These are phyloP conservation scores for Tylopilus rubrobrunneus DNA, from an alignment of 768 basidiomycete species.

Conservation along the genomic window DNA sequence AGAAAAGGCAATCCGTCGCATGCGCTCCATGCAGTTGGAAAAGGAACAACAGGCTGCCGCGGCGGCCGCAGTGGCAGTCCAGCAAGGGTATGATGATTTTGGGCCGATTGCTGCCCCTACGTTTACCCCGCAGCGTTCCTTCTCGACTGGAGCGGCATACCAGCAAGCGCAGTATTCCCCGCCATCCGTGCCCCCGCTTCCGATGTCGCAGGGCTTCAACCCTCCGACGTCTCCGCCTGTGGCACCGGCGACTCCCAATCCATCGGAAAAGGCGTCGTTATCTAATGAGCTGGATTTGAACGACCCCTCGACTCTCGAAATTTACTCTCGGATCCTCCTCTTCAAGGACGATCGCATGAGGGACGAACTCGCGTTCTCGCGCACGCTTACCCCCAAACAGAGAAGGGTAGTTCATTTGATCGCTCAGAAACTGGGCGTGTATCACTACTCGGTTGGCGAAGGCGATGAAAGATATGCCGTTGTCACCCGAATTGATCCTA, in stretches of 20 bases:
- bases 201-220: constrained; percentile 39
- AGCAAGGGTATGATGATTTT: constrained; percentile 69
- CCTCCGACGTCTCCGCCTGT: constrained; percentile 50
- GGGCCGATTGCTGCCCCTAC: constrained; percentile 51
- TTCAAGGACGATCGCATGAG: constrained; percentile 99
- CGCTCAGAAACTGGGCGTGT: constrained; percentile 94
- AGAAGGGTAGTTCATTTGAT: constrained; percentile 92
- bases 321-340: constrained; percentile 91
- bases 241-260: constrained; percentile 55
- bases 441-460: constrained; percentile 90
- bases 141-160: constrained; percentile 57
- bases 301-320: constrained; percentile 92
- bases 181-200: constrained; percentile 40
- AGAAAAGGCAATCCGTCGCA: constrained; percentile 96
- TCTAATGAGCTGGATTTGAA: constrained; percentile 87
- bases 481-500: constrained; percentile 85
- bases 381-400: constrained; percentile 79
- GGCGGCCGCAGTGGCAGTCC: constrained; percentile 15
- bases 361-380: constrained; percentile 96
- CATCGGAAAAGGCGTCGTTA: constrained; percentile 58
- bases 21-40: constrained; percentile 96
- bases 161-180: constrained; percentile 68
- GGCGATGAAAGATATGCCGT: constrained; percentile 93
- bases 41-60: constrained; percentile 56
- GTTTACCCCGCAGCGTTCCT: constrained; percentile 72